Base-by-base conservation (phyloP, 164 flowering plant genomes). In the Pachysandra terminalis region DNA sequence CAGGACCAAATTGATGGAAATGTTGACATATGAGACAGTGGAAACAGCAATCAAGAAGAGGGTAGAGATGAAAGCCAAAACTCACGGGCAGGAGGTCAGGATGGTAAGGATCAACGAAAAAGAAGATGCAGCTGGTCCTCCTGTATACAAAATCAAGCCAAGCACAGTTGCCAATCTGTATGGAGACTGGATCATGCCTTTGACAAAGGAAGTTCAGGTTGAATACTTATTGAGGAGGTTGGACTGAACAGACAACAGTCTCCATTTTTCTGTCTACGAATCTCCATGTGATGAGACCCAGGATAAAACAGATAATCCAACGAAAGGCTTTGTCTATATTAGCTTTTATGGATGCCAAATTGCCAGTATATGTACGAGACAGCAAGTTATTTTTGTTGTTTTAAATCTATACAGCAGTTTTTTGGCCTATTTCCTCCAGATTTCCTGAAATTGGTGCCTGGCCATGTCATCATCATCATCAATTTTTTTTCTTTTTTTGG, bases 151-250 rank as follows among this genome's bases (percentile, higher is more conserved):
- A 75, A 95, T 95, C 57, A 74, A 71, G 22, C 98, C 98, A n/a
- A 81, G 79, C 76, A 67, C 90, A 65, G 88, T 90, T 64, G 97
- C 91, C 5, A 80, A 86, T 67, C 78, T 95, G 4, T 95, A 91
- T 75, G 92, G 89, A 0, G 85, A 84, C 24, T 89, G 97, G 98
- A 95, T 95, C 71, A 95, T 95, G 98, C 97, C 98, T 25, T 64
- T 95, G 66, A 95, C 97, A 6, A 95, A 95, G 79, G 86, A 85
- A 69, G 98, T 94, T 52, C 98, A 94, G 72, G 88, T 94, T 54
- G 78, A 76, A 35, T 95, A 95, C 77, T 70, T 95, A 32, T 61
- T 91, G 68, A 84, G 92, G 76, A 85, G 97, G 75, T 72, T 95
- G 82, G 98, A 95, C 60, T 89, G 75, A 83, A 71, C 22, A 21